A percentile compares a stretch with the other conserved stretches of the same genome.
phyloP scores from a whole-genome alignment of 1,284 basidiomycete species.

The Microbotryomycetes sp. region DNA sequence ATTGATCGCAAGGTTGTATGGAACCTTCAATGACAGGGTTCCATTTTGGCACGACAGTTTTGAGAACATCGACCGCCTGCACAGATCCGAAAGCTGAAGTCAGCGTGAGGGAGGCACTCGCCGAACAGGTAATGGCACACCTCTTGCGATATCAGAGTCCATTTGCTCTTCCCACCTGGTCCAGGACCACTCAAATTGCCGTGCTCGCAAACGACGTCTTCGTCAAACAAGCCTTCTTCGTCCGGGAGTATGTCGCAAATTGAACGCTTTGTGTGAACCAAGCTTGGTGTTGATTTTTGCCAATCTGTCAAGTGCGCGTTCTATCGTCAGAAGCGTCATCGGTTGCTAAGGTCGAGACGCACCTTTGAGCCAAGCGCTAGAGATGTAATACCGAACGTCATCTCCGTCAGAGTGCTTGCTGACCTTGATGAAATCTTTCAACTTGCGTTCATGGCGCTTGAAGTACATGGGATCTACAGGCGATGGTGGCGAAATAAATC shows the following conservation, averaged over 20 bases:
- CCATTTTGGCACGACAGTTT: background rate
- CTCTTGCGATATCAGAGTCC: constrained; percentile 50
- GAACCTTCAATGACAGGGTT: background rate
- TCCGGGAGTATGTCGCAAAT: constrained; percentile 48
- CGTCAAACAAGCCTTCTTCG: constrained; percentile 50
- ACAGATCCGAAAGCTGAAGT: background rate
- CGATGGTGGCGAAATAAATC: too few species aligned
- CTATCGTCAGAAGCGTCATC: too few species aligned
- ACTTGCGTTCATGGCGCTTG: too few species aligned
- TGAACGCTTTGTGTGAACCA: background rate
- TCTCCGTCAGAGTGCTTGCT: constrained; percentile 5
- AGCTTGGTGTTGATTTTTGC: constrained; percentile 58
- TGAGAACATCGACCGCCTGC: background rate
- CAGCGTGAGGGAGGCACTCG: background rate
- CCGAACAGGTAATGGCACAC: constrained; percentile 44
- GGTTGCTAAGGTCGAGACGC: background rate
- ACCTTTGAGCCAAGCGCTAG: constrained; percentile 70
- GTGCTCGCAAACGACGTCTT: constrained; percentile 64
- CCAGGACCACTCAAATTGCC: constrained; percentile 52
- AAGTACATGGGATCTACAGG: too few species aligned
- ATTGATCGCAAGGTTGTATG: background rate
- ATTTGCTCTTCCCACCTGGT: constrained; percentile 40
- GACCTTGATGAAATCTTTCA: constrained; percentile 52
- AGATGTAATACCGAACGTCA: constrained; percentile 47
- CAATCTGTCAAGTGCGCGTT: constrained; percentile 53